phyloP scores from a whole-genome alignment of 495 filamentous ascomycete genomes.

The Platismatia glauca region DNA sequence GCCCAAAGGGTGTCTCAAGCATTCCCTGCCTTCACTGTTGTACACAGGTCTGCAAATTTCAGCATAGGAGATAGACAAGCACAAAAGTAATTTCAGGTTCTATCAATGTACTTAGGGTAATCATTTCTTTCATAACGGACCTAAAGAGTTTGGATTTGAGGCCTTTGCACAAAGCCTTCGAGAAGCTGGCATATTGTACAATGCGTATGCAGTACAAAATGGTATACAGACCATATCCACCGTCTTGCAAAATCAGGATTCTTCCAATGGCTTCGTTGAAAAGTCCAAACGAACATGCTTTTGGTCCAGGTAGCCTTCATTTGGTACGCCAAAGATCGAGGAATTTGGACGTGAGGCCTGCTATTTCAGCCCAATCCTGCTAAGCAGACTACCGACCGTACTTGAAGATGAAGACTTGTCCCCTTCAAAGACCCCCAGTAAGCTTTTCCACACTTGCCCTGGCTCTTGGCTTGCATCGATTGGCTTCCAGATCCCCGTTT shows the following conservation, averaged over 20 bases:
- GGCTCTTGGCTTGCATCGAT: constrained; percentile 97
- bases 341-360: constrained; percentile 20
- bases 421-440: constrained; percentile 77
- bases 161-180: constrained; percentile 6
- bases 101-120: background rate
- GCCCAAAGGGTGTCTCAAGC: background rate
- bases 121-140: background rate
- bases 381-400: constrained; percentile 31
- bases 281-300: constrained; percentile 10
- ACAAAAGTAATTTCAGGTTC: background rate
- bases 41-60: background rate
- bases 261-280: constrained; percentile 3
- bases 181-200: constrained; percentile 16
- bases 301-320: constrained; percentile 22
- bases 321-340: constrained; percentile 25
- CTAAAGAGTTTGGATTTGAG: background rate
- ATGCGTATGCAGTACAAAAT: constrained; percentile 3
- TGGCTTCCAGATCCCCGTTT: constrained; percentile 91
- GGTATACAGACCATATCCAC: constrained; percentile 6
- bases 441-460: constrained; percentile 86
- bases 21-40: background rate
- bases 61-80: background rate
- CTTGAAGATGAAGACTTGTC: constrained; percentile 33
- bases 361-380: constrained; percentile 37
- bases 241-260: background rate